Evolutionary conservation across 2,329 filamentous ascomycete species (phyloP).

Genomic region (Nectriaceae sp.): DNA sequence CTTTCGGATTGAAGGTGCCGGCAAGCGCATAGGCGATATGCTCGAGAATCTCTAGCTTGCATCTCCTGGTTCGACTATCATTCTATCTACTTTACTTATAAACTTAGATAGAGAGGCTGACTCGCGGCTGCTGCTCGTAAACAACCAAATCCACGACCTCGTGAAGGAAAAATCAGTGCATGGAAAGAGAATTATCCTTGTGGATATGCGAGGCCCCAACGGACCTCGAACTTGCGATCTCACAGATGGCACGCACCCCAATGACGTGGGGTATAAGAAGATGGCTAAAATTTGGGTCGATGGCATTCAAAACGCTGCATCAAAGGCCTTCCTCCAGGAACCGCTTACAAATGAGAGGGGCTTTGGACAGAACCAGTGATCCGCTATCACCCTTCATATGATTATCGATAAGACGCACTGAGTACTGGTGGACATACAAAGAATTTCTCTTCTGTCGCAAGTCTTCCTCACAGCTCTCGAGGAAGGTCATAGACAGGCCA

Average conservation of each 20-base stretch:
- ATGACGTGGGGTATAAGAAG: conserved; percentile 41
- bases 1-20: conserved; percentile 31
- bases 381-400: too few species aligned
- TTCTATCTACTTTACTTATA: conserved; percentile 42
- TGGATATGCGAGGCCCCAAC: conserved; percentile 39
- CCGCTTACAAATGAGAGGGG: too few species aligned
- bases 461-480: too few species aligned
- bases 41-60: conserved; percentile 34
- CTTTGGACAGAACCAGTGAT: too few species aligned
- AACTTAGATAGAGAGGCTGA: conserved; percentile 31
- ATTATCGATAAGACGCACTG: too few species aligned
- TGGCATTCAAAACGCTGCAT: neutral
- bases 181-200: conserved; percentile 39
- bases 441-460: too few species aligned
- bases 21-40: conserved; percentile 36
- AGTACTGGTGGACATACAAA: too few species aligned
- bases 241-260: conserved; percentile 42
- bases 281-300: conserved; percentile 34
- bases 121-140: conserved; percentile 33
- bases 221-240: conserved; percentile 35
- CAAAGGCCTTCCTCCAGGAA: too few species aligned
- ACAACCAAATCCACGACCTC: conserved; percentile 34
- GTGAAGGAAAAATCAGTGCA: conserved; percentile 26
- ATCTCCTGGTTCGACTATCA: conserved; percentile 35
- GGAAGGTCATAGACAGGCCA: too few species aligned